Evolutionary conservation across 345 rosid genomes (phyloP), one percentile per base, ranked within the genome.

Genomic region (Camelina hispida): DNA sequence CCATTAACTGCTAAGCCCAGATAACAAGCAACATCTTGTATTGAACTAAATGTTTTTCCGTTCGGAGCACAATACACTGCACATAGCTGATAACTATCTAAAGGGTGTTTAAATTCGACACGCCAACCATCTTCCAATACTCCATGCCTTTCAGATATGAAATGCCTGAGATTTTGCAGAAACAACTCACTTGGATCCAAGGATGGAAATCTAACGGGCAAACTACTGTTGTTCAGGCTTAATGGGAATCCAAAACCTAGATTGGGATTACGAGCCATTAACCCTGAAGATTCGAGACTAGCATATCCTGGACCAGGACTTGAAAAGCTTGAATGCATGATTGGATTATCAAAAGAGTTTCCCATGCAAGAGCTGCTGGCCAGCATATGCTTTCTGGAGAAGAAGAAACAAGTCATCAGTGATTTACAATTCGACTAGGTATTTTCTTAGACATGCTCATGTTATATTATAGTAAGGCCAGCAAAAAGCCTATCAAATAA

Each of bases 111-210:
- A 63, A 89, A 78, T 79, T 95, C 94, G 34, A 90, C 94, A 46
- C 46, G 85, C 97, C 97, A 90, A 52, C 96, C 99, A 72, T 90
- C 93, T 65, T 86, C 97, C 46, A 92, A 82, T 58, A 81, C 82
- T 63, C 97, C 99, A 71, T 87, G 90, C 85, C 88, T 87, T 82
- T 88, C 92, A 69, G 94, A 83, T 75, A 92, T 76, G 67, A 84
- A 90, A 28, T 89, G 87, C 83, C 85, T 89, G 69, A 95, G 97
- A 74, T 84, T 82, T 76, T 88, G 91, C 88, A 93, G 81, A 47
- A 83, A 80, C 32, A 86, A 61, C 85, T 91, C 96, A 37, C 84
- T 83, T 48, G 84, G 82, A 81, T 86, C 88, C 78, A 60, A 79
- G 72, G 90, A 84, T 55, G 89, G 84, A 77, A 81, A 81, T 84